Base-by-base conservation (phyloP, 2,329 filamentous ascomycete genomes). In the Lasiodiplodia theobromae region DNA sequence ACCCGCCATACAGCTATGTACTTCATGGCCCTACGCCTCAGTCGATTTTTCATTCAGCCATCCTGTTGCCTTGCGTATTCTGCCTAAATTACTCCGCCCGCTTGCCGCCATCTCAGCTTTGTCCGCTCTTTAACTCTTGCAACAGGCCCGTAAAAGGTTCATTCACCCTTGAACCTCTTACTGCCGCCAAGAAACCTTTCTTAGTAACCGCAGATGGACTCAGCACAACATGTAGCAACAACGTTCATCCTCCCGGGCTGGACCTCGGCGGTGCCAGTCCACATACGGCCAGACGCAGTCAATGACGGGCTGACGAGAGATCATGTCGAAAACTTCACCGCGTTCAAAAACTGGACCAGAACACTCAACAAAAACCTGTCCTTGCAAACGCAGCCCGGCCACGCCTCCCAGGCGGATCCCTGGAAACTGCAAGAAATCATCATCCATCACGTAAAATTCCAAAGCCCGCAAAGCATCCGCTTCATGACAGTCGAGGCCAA, bases 401-500 rank as follows among this genome's bases (percentile, higher is more conserved):
- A 57, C n/a, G 14, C 54, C n/a, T 57, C 23, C n/a, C 16, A 14
- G 4, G 3, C 12, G 3, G 14, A 57, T 12, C 54, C 54, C 8
- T 57, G 34, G 31, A 2, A 4, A 7, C 54, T 57, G 0, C 2
- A 11, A n/a, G 3, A 14, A 4, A 38, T 57, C 54, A 14, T 4
- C 11, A 4, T 57, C 18, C 54, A 57, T 18, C 14, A 31, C 11
- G 54, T 38, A 3, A 12, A 8, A n/a, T 25, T 57, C 34, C 38
- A 38, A 10, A 31, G 21, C 4, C 11, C 18, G 18, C n/a, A 28
- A 4, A 28, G 18, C 47, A 37, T 57, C 18, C 31, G 54, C 18
- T 57, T 38, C 54, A 57, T 57, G 31, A 38, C 18, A 1, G 7
- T 57, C 31, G 31, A 57, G 31, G 54, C 83, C 3, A 77, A n/a